Evolutionary conservation across 257 asterid species (phyloP).

Genomic region (Fraxinus anomala): DNA sequence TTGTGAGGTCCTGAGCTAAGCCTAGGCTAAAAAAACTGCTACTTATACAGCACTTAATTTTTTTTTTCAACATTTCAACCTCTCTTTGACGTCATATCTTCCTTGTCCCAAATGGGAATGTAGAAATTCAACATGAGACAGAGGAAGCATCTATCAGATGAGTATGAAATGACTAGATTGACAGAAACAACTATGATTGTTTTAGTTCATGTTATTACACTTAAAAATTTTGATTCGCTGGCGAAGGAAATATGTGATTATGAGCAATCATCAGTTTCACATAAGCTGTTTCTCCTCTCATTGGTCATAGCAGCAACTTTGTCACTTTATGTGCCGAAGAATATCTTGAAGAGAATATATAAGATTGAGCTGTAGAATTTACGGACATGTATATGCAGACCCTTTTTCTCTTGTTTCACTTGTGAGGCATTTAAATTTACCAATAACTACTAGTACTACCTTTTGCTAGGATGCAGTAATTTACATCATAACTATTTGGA

Average conservation of each 20-base stretch:
- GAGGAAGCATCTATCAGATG: not conserved
- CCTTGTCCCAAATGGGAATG: conserved; percentile 7
- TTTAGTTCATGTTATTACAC: not conserved
- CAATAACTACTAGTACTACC: not conserved
- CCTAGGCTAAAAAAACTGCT: not conserved
- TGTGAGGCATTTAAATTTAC: not conserved
- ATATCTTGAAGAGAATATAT: not conserved
- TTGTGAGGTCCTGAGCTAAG: not conserved
- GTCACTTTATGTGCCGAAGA: not conserved
- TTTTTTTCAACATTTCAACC: not conserved
- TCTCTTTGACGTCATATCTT: not conserved
- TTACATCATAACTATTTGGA: not conserved
- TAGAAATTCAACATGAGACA: not conserved
- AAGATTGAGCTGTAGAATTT: not conserved
- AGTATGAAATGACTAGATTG: conserved; percentile 19
- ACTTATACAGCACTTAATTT: not conserved
- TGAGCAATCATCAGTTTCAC: not conserved
- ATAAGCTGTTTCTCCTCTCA: not conserved
- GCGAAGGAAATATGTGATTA: not conserved
- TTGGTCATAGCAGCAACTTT: not conserved
- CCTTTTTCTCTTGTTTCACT: not conserved
- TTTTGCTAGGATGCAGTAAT: conserved; percentile 12
- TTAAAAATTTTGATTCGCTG: not conserved
- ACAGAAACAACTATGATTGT: not conserved
- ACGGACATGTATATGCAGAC: not conserved